Base-by-base conservation (phyloP, 176 grass and related monocot genomes). In the Eremochloa ophiuroides region DNA sequence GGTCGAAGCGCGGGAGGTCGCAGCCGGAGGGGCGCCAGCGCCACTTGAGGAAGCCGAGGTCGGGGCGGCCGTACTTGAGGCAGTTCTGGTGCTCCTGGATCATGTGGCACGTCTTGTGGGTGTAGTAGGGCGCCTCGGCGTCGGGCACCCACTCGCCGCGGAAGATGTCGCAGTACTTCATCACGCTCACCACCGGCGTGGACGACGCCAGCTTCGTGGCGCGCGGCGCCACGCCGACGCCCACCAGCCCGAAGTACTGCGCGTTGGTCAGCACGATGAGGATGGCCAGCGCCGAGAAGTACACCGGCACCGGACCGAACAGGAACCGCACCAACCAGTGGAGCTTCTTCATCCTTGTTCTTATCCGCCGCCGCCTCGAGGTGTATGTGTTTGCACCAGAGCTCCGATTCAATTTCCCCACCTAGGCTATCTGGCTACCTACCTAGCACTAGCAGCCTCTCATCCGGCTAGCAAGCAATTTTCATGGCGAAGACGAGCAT, bases 71-170 rank as follows among this genome's bases (percentile, higher is more conserved):
- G 78, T 88, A 91, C 86, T 91, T 91, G 85, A 91, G 86, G 89
- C 89, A 91, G 73, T 91, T 91, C 85, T 91, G 89, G 82, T 91
- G 89, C 77, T 91, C 89, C 73, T 91, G 89, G 86, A 91, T 91
- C 77, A 77, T 76, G 46, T 37, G 76, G 78, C 89, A 91, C 30
- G 89, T 88, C 89, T 85, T 82, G 82, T 91, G 86, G 71, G 40
- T 88, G 89, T 91, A 91, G 82, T 91, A 91, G 46, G 89, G 89
- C 65, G 89, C 89, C 25, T 88, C 78, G 13, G 50, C 0, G 86
- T 91, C 86, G 0, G 85, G 86, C 25, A 88, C 89, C 89, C 89
- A 91, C 85, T 91, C 89, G 18, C 89, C 89, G 72, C 85, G 82
- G 82, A 91, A 91, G 77, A 91, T 91, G 82, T 91, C 89, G 86